Conservation (phyloP, 257 asterid species). For the Solanum verrucosum region DNA sequence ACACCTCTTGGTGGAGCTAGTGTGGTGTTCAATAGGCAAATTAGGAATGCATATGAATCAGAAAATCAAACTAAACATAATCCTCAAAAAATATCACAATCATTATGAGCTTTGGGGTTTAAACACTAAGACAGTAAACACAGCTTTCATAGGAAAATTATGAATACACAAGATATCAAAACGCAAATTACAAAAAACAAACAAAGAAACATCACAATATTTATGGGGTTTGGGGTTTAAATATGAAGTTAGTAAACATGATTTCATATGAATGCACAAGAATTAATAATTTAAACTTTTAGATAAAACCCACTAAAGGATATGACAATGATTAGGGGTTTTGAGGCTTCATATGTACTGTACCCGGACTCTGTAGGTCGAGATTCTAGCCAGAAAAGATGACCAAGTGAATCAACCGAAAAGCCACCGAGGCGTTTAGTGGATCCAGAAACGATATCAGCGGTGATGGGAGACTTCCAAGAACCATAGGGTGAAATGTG, state of each 20-base stretch:
- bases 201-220: background rate
- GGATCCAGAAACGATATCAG: slow-evolving; percentile 76
- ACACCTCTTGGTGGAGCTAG: background rate
- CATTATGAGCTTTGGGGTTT: background rate
- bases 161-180: too few relatives aligned
- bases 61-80: background rate
- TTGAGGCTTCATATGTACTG: slow-evolving; percentile 9
- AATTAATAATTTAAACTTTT: background rate
- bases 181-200: too few relatives aligned
- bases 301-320: background rate
- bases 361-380: slow-evolving; percentile 91
- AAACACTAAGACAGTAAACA: too few relatives aligned
- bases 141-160: too few relatives aligned
- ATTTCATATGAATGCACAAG: background rate
- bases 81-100: background rate
- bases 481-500: slow-evolving; percentile 79
- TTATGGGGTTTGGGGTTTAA: background rate
- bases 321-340: background rate
- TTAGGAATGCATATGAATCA: background rate
- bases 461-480: slow-evolving; percentile 91
- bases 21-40: background rate
- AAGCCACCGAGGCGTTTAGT: slow-evolving; percentile 70
- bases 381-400: slow-evolving; percentile 72
- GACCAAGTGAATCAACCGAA: slow-evolving; percentile 46
- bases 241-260: background rate